Conservation (phyloP, 305 asterid species). For the Rubia peregrina region DNA sequence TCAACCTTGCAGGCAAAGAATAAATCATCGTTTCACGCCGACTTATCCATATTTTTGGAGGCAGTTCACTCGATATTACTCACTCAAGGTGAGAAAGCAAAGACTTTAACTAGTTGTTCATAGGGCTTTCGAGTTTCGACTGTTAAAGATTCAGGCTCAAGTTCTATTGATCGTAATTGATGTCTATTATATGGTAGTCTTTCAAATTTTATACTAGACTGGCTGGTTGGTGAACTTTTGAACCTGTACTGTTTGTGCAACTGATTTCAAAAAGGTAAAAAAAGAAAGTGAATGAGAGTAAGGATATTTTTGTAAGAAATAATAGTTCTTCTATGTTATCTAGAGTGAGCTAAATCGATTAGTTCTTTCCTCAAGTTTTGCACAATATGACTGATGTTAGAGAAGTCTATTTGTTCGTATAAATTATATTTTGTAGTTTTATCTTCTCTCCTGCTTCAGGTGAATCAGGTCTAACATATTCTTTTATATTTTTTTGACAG, state of each 20-base stretch:
- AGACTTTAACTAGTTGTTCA: not conserved
- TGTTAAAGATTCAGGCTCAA: not conserved
- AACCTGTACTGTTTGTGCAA: not conserved
- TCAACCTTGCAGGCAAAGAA: conserved; percentile 51
- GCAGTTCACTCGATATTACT: conserved; percentile 64
- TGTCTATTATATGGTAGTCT: not conserved
- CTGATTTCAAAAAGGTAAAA: not conserved
- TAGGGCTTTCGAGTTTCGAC: not conserved
- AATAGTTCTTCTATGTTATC: not conserved
- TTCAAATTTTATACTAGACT: not conserved
- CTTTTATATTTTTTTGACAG: conserved; percentile 30
- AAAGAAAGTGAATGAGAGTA: conserved; percentile 2
- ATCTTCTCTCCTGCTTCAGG: conserved; percentile 9
- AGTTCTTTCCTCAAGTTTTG: not conserved
- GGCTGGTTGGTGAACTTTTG: conserved; percentile 2
- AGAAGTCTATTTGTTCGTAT: not conserved
- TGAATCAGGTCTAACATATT: conserved; percentile 15
- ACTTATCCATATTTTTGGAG: conserved; percentile 60
- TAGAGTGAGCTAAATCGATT: not conserved
- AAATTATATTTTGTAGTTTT: not conserved
- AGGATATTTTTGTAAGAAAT: not conserved
- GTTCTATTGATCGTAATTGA: not conserved
- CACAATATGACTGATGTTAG: not conserved
- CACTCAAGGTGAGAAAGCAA: conserved; percentile 51
- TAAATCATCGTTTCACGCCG: conserved; percentile 37